These are phyloP conservation scores for Lentinula raphanica DNA, from an alignment of 768 basidiomycete species.

Conservation along the genomic window DNA sequence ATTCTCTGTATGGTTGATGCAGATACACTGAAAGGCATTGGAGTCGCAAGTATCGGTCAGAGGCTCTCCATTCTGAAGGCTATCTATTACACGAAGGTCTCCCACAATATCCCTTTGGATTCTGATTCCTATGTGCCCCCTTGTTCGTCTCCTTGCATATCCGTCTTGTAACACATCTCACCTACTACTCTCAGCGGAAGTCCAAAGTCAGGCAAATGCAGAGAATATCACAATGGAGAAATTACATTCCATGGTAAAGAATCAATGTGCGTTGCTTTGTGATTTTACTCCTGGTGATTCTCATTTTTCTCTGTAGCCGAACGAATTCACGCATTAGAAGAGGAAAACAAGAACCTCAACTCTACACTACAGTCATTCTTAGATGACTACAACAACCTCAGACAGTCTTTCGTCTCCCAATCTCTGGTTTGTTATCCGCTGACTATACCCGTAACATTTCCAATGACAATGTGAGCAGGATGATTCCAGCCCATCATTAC, in stretches of 20 bases:
- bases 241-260: conserved; percentile 59
- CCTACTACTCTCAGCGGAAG: conserved; percentile 41
- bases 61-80: conserved; percentile 87
- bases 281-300: conserved; percentile 2
- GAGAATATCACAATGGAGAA: conserved; percentile 59
- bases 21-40: conserved; percentile 82
- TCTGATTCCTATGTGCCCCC: conserved; percentile 84
- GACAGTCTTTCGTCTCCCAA: conserved; percentile 33
- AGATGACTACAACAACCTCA: conserved; percentile 55
- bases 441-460: conserved; percentile 9
- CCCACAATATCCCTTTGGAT: conserved; percentile 77
- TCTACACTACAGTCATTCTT: conserved; percentile 56
- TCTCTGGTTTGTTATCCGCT: conserved; percentile 5
- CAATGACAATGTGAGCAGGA: conserved; percentile 20
- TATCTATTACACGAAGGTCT: conserved; percentile 84
- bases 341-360: conserved; percentile 70
- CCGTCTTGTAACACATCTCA: not conserved
- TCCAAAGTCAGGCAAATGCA: conserved; percentile 45
- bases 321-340: conserved; percentile 64
- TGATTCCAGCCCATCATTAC: conserved; percentile 40
- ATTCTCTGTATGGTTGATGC: conserved; percentile 78
- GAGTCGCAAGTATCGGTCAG: conserved; percentile 88
- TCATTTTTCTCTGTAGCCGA: conserved; percentile 41
- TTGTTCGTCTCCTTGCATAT: conserved; percentile 46
- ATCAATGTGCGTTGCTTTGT: conserved; percentile 54